Percentiles rank a stretch among this genome's conserved stretches.
These are phyloP conservation scores for Fonsecaea multimorphosa DNA, from an alignment of 2,329 filamentous ascomycete genomes.

Conservation along the genomic window DNA sequence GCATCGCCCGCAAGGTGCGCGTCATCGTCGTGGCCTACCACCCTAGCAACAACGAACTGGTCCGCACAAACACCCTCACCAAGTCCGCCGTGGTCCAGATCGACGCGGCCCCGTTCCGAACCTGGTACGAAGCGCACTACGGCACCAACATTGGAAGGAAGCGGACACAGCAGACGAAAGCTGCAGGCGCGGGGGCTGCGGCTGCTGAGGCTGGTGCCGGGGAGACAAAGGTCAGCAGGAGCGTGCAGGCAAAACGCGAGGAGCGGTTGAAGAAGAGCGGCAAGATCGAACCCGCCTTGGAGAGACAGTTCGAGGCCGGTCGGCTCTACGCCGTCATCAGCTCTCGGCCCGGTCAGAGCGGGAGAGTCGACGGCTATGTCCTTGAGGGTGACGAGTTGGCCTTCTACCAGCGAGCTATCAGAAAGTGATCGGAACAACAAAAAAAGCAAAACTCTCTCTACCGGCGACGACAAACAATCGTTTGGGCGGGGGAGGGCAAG, in stretches of 20 bases:
- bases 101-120: conserved; percentile 97
- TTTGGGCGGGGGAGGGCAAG: background rate
- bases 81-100: conserved; percentile 98
- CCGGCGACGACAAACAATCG: background rate
- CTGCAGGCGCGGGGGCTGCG: conserved; percentile 63
- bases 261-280: conserved; percentile 79
- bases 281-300: conserved; percentile 90
- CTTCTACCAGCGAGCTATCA: conserved; percentile 99
- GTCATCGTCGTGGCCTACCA: conserved; percentile 98
- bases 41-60: conserved; percentile 99
- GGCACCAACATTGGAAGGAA: conserved; percentile 85
- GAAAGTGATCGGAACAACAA: conserved; percentile 92
- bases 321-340: conserved; percentile 93
- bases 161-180: conserved; percentile 76
- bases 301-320: conserved; percentile 99
- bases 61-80: conserved; percentile 99
- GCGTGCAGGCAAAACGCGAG: conserved; percentile 95
- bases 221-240: conserved; percentile 89
- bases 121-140: conserved; percentile 99
- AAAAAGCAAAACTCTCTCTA: background rate
- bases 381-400: conserved; percentile 99
- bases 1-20: conserved; percentile 97
- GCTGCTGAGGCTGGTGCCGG: conserved; percentile 41
- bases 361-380: conserved; percentile 95
- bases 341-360: conserved; percentile 94